Evolutionary conservation across 208 protist genomes (phyloP).

Genomic region (Crithidia sp.): DNA sequence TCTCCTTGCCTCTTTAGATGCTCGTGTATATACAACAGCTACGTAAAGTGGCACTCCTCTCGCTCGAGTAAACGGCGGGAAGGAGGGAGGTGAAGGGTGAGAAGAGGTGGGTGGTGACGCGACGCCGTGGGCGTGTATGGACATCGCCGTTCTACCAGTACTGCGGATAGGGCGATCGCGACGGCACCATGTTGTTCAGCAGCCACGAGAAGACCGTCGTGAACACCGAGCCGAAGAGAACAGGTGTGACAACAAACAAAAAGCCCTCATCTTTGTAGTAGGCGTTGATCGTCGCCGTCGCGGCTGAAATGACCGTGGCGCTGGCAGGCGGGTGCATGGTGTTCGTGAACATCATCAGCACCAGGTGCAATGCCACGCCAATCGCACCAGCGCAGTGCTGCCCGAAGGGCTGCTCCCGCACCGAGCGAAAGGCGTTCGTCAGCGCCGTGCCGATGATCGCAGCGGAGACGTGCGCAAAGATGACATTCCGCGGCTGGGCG

Average conservation of each 20-base stretch:
- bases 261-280: constrained; percentile 73
- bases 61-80: too few species aligned
- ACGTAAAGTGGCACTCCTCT: too few species aligned
- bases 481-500: constrained; percentile 61
- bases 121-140: neutral
- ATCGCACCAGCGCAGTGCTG: constrained; percentile 60
- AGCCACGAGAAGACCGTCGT: constrained; percentile 55
- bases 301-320: constrained; percentile 65
- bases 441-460: constrained; percentile 60
- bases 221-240: constrained; percentile 47
- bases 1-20: too few species aligned
- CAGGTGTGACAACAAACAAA: constrained; percentile 61
- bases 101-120: too few species aligned
- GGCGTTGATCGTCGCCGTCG: constrained; percentile 40
- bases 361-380: constrained; percentile 61
- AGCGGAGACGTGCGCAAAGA: constrained; percentile 62
- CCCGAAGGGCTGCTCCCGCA: constrained; percentile 48
- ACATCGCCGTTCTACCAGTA: constrained; percentile 46
- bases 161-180: constrained; percentile 66
- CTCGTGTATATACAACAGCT: too few species aligned
- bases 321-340: constrained; percentile 70
- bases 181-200: constrained; percentile 60
- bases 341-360: constrained; percentile 68
- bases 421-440: constrained; percentile 58
- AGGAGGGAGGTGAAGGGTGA: too few species aligned